Evolutionary conservation across 495 filamentous ascomycete species (phyloP).

Genomic region (Lasiosphaeria ovina): DNA sequence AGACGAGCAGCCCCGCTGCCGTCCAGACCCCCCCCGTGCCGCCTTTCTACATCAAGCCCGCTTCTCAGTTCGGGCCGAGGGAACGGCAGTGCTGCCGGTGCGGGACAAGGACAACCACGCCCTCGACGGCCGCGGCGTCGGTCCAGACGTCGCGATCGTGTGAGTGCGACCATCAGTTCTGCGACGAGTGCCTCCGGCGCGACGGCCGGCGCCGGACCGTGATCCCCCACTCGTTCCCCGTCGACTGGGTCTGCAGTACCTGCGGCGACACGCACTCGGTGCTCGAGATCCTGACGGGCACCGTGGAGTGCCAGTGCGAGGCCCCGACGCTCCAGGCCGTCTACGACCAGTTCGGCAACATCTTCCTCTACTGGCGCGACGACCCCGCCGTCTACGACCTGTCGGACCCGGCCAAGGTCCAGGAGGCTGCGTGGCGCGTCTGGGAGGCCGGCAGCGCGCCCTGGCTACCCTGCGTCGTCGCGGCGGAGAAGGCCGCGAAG

Average conservation of each 20-base stretch:
- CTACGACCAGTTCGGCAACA: slow-evolving; percentile 35
- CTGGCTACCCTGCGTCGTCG: slow-evolving; percentile 20
- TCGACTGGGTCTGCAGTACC: slow-evolving; percentile 31
- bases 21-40: slow-evolving; percentile 12
- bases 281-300: slow-evolving; percentile 19
- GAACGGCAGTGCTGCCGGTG: slow-evolving; percentile 21
- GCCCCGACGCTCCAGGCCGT: slow-evolving; percentile 29
- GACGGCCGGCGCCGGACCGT: slow-evolving; percentile 14
- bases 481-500: slow-evolving; percentile 1
- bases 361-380: slow-evolving; percentile 32
- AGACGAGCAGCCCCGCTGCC: not conserved
- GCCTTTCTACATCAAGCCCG: slow-evolving; percentile 19
- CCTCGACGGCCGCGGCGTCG: not conserved
- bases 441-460: slow-evolving; percentile 25
- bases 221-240: slow-evolving; percentile 25
- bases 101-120: slow-evolving; percentile 4
- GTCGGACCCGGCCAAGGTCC: slow-evolving; percentile 23
- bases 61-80: slow-evolving; percentile 16
- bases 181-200: slow-evolving; percentile 13
- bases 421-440: slow-evolving; percentile 29
- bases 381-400: slow-evolving; percentile 31
- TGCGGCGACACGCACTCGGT: slow-evolving; percentile 23
- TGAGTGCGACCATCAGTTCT: slow-evolving; percentile 18
- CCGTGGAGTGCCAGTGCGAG: slow-evolving; percentile 20
- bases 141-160: not conserved